phyloP scores from a whole-genome alignment of 163 green algal species.

The Chlorella variabilis region DNA sequence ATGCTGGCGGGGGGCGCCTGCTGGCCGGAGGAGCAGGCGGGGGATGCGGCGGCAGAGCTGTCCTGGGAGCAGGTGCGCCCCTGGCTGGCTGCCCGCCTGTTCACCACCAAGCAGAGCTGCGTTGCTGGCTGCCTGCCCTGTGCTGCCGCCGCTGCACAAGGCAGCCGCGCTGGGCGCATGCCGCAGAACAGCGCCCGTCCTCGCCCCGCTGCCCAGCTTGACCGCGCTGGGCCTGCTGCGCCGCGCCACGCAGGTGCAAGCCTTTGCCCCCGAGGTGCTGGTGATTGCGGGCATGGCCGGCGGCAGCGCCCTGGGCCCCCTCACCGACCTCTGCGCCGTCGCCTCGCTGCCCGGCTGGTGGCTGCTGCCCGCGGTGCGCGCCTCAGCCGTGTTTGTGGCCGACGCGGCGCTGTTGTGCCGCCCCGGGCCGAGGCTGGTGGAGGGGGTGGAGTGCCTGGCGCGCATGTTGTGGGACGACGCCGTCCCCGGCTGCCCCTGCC shows the following conservation, averaged over 20 bases:
- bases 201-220: no score
- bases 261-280: constrained; percentile 73
- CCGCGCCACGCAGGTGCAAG: constrained; percentile 59
- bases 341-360: constrained; percentile 88
- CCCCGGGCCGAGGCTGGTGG: constrained; percentile 75
- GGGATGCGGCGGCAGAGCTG: constrained; percentile 46
- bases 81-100: neutral
- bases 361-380: constrained; percentile 85
- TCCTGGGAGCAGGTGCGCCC: constrained; percentile 67
- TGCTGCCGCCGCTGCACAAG: no score
- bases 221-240: no score
- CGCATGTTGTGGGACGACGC: constrained; percentile 69
- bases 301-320: constrained; percentile 22
- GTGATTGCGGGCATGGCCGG: constrained; percentile 54
- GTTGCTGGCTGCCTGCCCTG: neutral
- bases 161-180: no score
- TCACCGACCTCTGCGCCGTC: constrained; percentile 54
- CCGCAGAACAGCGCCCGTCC: no score
- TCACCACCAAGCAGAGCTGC: no score
- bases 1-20: constrained; percentile 77
- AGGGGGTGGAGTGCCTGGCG: constrained; percentile 87
- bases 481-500: constrained; percentile 28
- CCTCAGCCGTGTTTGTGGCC: constrained; percentile 75
- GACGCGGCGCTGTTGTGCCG: constrained; percentile 63
- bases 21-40: constrained; percentile 49